Evolutionary conservation across 768 basidiomycete genomes (phyloP), one percentile per base, ranked within the genome.

Genomic region (Nevesoporus exiguus): DNA sequence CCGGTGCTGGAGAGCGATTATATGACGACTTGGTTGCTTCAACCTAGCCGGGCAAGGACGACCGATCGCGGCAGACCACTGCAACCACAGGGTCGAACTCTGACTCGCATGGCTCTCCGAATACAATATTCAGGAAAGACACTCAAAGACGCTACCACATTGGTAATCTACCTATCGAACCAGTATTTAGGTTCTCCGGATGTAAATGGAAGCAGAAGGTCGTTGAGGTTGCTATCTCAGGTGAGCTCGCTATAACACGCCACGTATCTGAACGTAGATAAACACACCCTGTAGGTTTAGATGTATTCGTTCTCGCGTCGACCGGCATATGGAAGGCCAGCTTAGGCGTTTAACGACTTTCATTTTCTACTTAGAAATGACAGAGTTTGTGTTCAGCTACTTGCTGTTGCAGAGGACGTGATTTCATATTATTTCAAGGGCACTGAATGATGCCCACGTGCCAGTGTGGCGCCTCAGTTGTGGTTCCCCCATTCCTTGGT

Each of bases 311-410:
- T 10, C 77, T 92, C 3, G 91, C 90, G 15, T 89, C 91, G 0
- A 93, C 92, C 10, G 90, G 91, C 5, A 90, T 93, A 87, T 91
- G 91, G 31, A 93, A 93, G 79, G 90, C 85, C 31, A 29, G 36
- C 62, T 65, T 47, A 7, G 11, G 22, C 6, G 5, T 3, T 22
- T 6, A 14, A 33, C 3, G 6, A 24, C 22, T 5, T 3, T 13
- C 31, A 19, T 41, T 11, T 15, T 22, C 48, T 44, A 49, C 41
- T 42, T 34, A 33, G 50, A 40, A 44, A 48, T 6, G 21, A 5
- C 47, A 91, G 89, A 91, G 89, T 61, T 62, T 93, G 5, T 93
- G 91, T 69, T 93, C 91, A 93, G 71, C 73, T 93, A 27, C 91
- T 91, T 39, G 91, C 91, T 0, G 71, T 86, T 33, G 83, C 83